A percentile compares a stretch with the other conserved stretches of the same genome.
phyloP scores from a whole-genome alignment of 345 rosid genomes.

The Gossypium anomalum region DNA sequence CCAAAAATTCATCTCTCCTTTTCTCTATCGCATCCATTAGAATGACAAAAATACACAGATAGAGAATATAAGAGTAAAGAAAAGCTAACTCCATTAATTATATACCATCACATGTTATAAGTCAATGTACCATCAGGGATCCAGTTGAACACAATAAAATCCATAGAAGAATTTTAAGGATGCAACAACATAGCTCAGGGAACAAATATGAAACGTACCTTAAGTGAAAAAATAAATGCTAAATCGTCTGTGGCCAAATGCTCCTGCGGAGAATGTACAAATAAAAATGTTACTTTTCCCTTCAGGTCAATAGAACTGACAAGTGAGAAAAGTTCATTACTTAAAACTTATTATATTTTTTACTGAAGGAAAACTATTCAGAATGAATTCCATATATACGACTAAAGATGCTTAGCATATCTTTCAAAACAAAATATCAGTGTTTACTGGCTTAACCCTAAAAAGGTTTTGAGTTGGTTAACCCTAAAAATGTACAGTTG shows the following conservation, averaged over 20 bases:
- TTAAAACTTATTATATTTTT: not conserved
- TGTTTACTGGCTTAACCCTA: not conserved
- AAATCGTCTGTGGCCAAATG: conserved; percentile 86
- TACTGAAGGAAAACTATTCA: not conserved
- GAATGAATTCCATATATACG: not conserved
- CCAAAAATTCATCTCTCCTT: not conserved
- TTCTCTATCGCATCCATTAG: not conserved
- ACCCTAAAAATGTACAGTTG: not conserved
- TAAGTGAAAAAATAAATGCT: conserved; percentile 79
- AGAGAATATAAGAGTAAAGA: not conserved
- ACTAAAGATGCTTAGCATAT: too few relatives aligned
- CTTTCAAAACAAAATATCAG: not conserved
- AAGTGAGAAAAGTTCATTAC: not conserved
- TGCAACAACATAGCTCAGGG: not conserved
- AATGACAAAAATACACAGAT: not conserved
- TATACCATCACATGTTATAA: not conserved
- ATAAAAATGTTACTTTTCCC: conserved; percentile 15
- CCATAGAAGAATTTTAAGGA: not conserved
- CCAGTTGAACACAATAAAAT: not conserved
- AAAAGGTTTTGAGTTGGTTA: not conserved
- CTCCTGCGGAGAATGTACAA: conserved; percentile 45
- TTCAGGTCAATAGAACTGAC: not conserved
- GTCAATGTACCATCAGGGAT: not conserved
- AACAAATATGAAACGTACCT: conserved; percentile 40
- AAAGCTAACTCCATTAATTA: not conserved